These are phyloP conservation scores for Eucalyptus tenuipes DNA, from an alignment of 345 rosid genomes.

Conservation along the genomic window DNA sequence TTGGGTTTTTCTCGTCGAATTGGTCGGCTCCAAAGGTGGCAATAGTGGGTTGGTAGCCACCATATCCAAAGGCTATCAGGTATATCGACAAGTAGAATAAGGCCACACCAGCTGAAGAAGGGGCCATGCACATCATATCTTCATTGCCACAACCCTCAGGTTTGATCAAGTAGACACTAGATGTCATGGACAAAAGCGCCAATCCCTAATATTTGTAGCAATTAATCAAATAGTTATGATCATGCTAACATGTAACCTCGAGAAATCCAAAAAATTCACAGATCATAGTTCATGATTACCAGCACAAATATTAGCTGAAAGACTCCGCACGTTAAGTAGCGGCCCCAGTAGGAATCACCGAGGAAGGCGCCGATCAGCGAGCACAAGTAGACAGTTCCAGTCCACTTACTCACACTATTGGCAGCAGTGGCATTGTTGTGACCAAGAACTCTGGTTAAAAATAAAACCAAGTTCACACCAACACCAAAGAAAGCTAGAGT, in stretches of 20 bases:
- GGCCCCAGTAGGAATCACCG: conserved; percentile 96
- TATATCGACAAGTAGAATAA: conserved; percentile 61
- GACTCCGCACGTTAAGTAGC: conserved; percentile 61
- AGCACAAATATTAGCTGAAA: conserved; percentile 36
- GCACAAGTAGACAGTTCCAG: conserved; percentile 84
- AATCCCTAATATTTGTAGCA: conserved; percentile 31
- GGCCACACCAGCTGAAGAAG: conserved; percentile 26
- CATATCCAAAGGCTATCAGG: conserved; percentile 75
- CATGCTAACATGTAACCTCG: neutral
- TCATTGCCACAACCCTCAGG: conserved; percentile 76
- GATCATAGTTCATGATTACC: conserved; percentile 13
- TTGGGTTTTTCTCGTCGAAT: conserved; percentile 18
- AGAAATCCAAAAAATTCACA: neutral
- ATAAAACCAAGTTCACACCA: conserved; percentile 75
- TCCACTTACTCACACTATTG: conserved; percentile 85
- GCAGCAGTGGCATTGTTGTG: conserved; percentile 80
- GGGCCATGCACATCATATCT: conserved; percentile 8
- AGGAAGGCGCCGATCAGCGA: conserved; percentile 88
- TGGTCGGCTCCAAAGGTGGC: conserved; percentile 88
- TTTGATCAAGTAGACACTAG: conserved; percentile 51
- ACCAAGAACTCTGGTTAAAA: conserved; percentile 68
- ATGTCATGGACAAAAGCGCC: conserved; percentile 36
- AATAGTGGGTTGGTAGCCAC: conserved; percentile 81
- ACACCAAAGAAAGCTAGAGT: conserved; percentile 93
- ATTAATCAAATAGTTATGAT: neutral